A percentile compares a stretch with the other conserved stretches of the same genome.
Conservation (phyloP, 2,329 filamentous ascomycete genomes). For the Penicillium sp. region DNA sequence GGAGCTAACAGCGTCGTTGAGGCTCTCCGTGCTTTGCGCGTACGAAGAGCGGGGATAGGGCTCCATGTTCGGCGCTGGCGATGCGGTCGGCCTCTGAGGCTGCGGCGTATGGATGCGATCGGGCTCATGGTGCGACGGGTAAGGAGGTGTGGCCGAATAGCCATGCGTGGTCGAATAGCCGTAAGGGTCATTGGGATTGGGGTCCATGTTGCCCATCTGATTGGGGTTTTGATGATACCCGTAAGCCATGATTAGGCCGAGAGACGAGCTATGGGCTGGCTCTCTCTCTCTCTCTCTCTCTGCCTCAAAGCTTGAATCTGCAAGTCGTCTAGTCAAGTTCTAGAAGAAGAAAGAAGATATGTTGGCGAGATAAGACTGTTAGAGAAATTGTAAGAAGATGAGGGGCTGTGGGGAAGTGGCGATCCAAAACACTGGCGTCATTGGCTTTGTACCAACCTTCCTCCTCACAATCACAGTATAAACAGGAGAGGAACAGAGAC, state of each 20-base stretch:
- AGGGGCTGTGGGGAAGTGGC: constrained; percentile 22
- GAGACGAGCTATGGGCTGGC: not conserved
- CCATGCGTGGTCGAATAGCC: constrained; percentile 25
- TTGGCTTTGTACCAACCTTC: not conserved
- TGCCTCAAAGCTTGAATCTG: not conserved
- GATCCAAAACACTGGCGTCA: constrained; percentile 18
- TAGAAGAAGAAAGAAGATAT: not conserved
- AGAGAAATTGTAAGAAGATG: constrained; percentile 16
- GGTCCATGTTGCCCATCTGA: constrained; percentile 24
- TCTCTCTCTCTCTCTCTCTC: not conserved
- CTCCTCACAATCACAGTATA: not conserved
- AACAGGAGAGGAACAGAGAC: not conserved
- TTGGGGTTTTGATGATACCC: constrained; percentile 33
- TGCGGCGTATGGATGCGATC: constrained; percentile 36
- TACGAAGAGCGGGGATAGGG: constrained; percentile 17
- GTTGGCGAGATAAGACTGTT: not conserved
- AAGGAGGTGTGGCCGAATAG: constrained; percentile 28
- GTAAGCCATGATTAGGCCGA: constrained; percentile 36
- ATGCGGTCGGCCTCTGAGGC: constrained; percentile 26
- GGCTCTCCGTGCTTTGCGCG: constrained; percentile 31
- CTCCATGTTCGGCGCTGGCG: constrained; percentile 20
- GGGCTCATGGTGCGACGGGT: constrained; percentile 28
- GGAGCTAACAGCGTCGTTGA: constrained; percentile 54
- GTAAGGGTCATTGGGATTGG: constrained; percentile 21
- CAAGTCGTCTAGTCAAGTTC: not conserved